Conservation (phyloP, 352 stramenopile genomes). For the Globisporangium ultimum region DNA sequence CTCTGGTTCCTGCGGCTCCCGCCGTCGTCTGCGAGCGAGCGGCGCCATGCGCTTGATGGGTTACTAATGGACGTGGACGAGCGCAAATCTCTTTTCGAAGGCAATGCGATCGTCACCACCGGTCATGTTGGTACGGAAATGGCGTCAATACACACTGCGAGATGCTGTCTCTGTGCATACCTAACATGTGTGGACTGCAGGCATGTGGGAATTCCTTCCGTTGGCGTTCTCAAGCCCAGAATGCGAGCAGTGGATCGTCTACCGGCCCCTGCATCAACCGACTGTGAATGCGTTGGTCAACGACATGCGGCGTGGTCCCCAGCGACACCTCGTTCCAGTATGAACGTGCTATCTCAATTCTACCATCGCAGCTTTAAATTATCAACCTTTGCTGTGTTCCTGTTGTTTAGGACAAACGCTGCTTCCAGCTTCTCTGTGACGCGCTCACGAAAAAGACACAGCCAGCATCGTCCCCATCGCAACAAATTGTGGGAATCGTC, state of each 20-base stretch:
- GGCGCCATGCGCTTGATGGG: conserved; percentile 9
- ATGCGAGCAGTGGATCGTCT: conserved; percentile 55
- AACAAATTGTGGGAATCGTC: conserved; percentile 44
- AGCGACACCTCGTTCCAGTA: conserved; percentile 41
- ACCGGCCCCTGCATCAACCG: conserved; percentile 44
- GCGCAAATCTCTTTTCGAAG: neutral
- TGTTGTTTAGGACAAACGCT: conserved; percentile 44
- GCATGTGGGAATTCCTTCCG: conserved; percentile 60
- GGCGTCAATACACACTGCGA: neutral
- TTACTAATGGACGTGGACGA: conserved; percentile 14
- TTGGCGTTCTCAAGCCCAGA: conserved; percentile 24
- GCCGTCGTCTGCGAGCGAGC: conserved; percentile 1
- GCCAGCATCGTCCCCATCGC: neutral
- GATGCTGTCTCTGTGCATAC: neutral
- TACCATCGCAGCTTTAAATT: neutral
- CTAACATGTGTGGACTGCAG: conserved; percentile 5
- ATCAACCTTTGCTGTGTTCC: neutral
- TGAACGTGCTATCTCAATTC: conserved; percentile 7
- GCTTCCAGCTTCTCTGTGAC: conserved; percentile 33
- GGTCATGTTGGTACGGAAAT: conserved; percentile 33
- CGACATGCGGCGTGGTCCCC: conserved; percentile 25
- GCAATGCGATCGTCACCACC: conserved; percentile 36
- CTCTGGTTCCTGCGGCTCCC: conserved; percentile 53
- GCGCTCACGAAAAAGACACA: conserved; percentile 11
- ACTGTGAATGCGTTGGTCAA: conserved; percentile 35